Base-by-base conservation (phyloP, 1,139 yeast genomes). In the Taiozyma sp. region DNA sequence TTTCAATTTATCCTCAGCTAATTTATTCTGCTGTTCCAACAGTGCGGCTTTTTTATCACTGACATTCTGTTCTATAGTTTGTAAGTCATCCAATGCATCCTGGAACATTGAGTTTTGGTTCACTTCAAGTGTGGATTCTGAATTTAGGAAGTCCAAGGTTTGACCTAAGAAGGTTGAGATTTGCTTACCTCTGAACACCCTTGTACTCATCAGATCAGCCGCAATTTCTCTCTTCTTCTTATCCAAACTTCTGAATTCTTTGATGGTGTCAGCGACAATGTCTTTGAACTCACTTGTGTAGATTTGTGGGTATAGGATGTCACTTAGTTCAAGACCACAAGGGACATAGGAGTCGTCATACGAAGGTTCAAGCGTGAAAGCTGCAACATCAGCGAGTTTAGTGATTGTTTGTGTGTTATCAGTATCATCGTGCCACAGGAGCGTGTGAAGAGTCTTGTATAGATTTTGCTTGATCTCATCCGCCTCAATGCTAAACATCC, bases 261-360 rank as follows among this genome's bases (percentile, higher is more conserved):
- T 45, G 16, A 50, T 45, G 0, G 68, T 47, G 4, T 59, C 55
- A 8, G 50, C 46, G 32, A 70, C 55, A 8, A 58, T 54, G 0
- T 58, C 56, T 19, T 55, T 57, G 34, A 66, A 64, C 16, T 67
- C 68, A 24, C 60, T 52, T 0, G 75, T 64, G 57, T 74, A 78
- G 8, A 79, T 63, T 50, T 75, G 78, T 0, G 82, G 82, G 51
- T 73, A 77, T 60, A 78, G 72, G 14, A 55, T 56, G 6, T 66
- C 63, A 2, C 70, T 69, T 19, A 75, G 47, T 13, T 61, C 59
- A 45, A 76, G 61, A 0, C 78, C 78, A 4, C 34, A 13, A 7
- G 54, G 43, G 1, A 41, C 67, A 63, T 1, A 68, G 65, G 4
- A 64, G 50, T 19, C 58, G 46, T 65, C 65, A 28, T 65, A 62